Evolutionary conservation across 2,329 filamentous ascomycete genomes (phyloP).

Genomic region (Aphanocladium album): DNA sequence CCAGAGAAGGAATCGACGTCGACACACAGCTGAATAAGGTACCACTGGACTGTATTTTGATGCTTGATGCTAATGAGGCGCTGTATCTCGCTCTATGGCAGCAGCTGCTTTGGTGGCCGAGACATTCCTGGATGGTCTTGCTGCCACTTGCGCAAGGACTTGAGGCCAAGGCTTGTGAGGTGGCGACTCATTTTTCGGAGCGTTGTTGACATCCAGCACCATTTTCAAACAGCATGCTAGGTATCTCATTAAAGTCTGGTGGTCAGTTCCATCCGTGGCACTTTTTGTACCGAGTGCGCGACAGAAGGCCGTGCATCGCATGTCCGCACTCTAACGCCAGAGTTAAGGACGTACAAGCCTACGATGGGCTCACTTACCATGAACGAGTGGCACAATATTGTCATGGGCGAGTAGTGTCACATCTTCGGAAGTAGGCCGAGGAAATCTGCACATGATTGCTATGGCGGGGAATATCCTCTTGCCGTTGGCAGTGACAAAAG

Average conservation of each 20-base stretch:
- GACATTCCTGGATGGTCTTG: not conserved
- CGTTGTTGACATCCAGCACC: conserved; percentile 14
- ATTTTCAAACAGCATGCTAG: conserved; percentile 16
- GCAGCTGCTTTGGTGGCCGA: not conserved
- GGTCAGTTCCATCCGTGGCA: conserved; percentile 11
- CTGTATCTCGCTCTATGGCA: not conserved
- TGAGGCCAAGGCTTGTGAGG: conserved; percentile 2
- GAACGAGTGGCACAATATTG: not conserved
- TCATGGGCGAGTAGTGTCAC: not conserved
- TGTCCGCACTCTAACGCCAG: conserved; percentile 7
- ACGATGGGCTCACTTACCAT: not conserved
- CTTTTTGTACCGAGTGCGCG: conserved; percentile 5
- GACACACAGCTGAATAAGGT: not conserved
- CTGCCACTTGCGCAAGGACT: conserved; percentile 6
- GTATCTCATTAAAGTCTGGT: conserved; percentile 15
- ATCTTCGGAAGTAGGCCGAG: not conserved
- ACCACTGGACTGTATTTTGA: not conserved
- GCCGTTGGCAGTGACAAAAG: not conserved
- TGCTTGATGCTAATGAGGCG: not conserved
- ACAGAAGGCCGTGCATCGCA: conserved; percentile 16
- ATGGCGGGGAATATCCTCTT: not conserved
- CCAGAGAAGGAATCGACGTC: no score
- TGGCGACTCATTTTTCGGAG: conserved; percentile 8
- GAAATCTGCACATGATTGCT: not conserved
- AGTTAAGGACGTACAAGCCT: not conserved